Percentiles rank a stretch among this genome's conserved stretches.
These are phyloP conservation scores for Sutorius eximius DNA, from an alignment of 1,284 basidiomycete species.

Conservation along the genomic window DNA sequence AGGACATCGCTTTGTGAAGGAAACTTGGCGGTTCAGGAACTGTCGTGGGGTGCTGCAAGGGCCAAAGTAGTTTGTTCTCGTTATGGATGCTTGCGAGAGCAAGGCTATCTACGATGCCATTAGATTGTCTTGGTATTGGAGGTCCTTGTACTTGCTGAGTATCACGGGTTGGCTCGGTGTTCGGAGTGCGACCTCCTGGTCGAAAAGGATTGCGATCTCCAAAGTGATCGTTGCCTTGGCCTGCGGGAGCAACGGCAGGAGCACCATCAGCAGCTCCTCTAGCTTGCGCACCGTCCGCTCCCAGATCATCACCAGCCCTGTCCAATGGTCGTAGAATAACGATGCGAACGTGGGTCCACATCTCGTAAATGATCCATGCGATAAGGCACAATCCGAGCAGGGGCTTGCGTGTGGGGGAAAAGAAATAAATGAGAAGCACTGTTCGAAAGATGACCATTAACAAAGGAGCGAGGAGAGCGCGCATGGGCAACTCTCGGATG, in stretches of 20 bases:
- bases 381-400: slow-evolving; percentile 65
- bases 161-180: slow-evolving; percentile 17
- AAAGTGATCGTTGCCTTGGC: slow-evolving; percentile 13
- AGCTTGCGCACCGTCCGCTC: slow-evolving; percentile 23
- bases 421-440: slow-evolving; percentile 72
- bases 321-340: slow-evolving; percentile 45
- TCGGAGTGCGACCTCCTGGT: slow-evolving; percentile 16
- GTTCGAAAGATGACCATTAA: slow-evolving; percentile 69
- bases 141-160: slow-evolving; percentile 26
- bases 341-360: slow-evolving; percentile 68
- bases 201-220: slow-evolving; percentile 19
- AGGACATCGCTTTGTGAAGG: slow-evolving; percentile 51
- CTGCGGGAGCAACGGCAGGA: slow-evolving; percentile 19
- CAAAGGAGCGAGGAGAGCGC: slow-evolving; percentile 61
- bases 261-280: slow-evolving; percentile 15
- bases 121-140: slow-evolving; percentile 30
- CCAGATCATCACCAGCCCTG: slow-evolving; percentile 25
- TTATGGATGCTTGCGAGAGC: slow-evolving; percentile 55
- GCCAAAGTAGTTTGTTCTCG: slow-evolving; percentile 54
- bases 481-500: slow-evolving; percentile 40
- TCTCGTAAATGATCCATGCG: slow-evolving; percentile 73
- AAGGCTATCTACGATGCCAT: slow-evolving; percentile 49
- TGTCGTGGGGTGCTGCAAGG: slow-evolving; percentile 35
- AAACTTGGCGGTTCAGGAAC: slow-evolving; percentile 43
- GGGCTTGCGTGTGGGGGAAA: slow-evolving; percentile 74